Evolutionary conservation across 495 filamentous ascomycete species (phyloP), one percentile per base, ranked within the genome.

Genomic region (Penicillium ucsense): DNA sequence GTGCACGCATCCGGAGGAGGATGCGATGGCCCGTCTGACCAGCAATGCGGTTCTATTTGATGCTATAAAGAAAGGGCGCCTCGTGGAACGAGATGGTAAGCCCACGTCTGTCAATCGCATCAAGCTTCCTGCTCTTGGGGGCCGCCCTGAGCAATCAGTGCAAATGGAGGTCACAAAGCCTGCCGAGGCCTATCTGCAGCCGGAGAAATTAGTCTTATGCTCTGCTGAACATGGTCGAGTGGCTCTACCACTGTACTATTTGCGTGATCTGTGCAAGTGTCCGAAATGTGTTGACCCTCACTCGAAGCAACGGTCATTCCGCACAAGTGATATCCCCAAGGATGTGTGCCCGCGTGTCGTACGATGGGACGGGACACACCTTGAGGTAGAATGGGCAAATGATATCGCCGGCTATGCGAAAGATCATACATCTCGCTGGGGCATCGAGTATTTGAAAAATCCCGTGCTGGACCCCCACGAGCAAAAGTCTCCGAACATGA

Each of bases 301-400:
- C 45, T 89, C 88, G 0, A 84, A 80, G 46, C 91, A 97, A 59
- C 90, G 91, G 63, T 79, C 75, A 31, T 90, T 91, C 65, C 74
- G 83, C 28, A 85, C 84, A 0, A 68, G 71, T 38, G 84, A 94
- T 35, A 83, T 95, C 30, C 83, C 85, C 0, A 5, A 51, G 3
- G 29, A 68, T 9, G 78, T 88, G 41, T 31, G 48, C 8, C 62
- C 79, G 3, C 45, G 51, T 8, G 43, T 52, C 6, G 54, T 71
- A 5, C 45, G 49, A 12, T 63, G 61, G 56, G 52, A 65, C 5
- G 54, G 51, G 0, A 64, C 77, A 8, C 68, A 72, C 3, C 50
- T 90, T 2, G 52, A 68, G 8, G 60, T 95, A 0, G 50, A 55
- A 5, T 95, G 88, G 86, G 45, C 56, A 6, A 74, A 76, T 7